Conservation (phyloP, 2,329 filamentous ascomycete genomes). For the Arthrobotrys iridis region DNA sequence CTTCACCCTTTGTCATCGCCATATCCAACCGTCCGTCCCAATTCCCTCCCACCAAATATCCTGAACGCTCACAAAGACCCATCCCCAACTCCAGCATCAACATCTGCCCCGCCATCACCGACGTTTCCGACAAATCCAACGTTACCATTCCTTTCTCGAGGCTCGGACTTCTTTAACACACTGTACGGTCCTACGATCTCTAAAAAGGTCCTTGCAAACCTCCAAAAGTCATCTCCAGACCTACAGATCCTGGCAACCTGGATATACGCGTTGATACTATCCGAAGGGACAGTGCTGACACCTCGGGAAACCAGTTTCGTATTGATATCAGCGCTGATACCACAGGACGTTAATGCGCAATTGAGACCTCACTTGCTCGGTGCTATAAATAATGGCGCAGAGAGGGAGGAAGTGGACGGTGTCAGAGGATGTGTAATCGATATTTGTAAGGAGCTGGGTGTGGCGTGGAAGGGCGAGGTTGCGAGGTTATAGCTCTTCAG, state of each 20-base stretch:
- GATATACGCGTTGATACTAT: conserved; percentile 66
- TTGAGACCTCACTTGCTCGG: conserved; percentile 68
- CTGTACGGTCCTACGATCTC: conserved; percentile 66
- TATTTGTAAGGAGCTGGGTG: conserved; percentile 65
- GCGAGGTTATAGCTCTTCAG: conserved; percentile 35
- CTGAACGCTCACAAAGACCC: conserved; percentile 5
- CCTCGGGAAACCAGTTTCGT: conserved; percentile 66
- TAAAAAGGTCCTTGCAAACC: conserved; percentile 64
- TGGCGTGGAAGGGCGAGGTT: conserved; percentile 37
- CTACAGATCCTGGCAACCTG: conserved; percentile 65
- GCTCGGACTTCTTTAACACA: conserved; percentile 64
- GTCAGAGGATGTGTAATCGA: conserved; percentile 64
- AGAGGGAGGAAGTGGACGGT: conserved; percentile 65
- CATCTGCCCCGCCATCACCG: conserved; percentile 54
- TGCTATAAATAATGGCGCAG: conserved; percentile 66
- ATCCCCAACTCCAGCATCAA: conserved; percentile 62
- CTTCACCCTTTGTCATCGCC: conserved; percentile 49
- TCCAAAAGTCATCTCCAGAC: conserved; percentile 66
- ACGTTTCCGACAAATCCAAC: conserved; percentile 61
- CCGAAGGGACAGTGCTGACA: conserved; percentile 64
- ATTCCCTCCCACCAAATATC: conserved; percentile 63
- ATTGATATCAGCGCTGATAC: conserved; percentile 66
- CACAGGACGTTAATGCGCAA: conserved; percentile 68
- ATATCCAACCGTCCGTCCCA: conserved; percentile 60
- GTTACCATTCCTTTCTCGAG: conserved; percentile 62